Percentiles rank a stretch among this genome's conserved stretches.
Evolutionary conservation across 805 yeast species (phyloP).

Genomic region (Wickerhamiella hasegawae): DNA sequence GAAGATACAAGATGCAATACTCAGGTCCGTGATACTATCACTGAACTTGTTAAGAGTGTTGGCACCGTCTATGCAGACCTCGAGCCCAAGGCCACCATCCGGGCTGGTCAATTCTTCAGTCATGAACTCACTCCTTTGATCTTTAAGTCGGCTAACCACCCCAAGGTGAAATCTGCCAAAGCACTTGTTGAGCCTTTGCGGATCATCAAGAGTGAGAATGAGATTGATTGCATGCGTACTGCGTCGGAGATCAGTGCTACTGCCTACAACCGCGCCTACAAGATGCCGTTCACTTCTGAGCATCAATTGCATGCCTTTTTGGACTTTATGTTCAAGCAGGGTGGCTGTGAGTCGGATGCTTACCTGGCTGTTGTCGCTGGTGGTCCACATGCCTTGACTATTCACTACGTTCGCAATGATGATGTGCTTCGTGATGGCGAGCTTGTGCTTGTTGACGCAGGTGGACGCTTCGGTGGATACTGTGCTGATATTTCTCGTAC

Average conservation of each 20-base stretch:
- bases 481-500: slow-evolving; percentile 92
- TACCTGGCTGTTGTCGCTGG: slow-evolving; percentile 95
- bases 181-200: slow-evolving; percentile 25
- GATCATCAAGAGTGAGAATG: slow-evolving; percentile 58
- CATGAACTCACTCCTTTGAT: slow-evolving; percentile 12
- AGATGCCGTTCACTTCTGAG: slow-evolving; percentile 45
- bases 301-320: slow-evolving; percentile 63
- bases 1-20: slow-evolving; percentile 39
- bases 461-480: slow-evolving; percentile 86
- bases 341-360: slow-evolving; percentile 83
- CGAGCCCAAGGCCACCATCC: slow-evolving; percentile 12
- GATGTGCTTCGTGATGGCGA: slow-evolving; percentile 64
- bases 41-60: slow-evolving; percentile 8
- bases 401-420: slow-evolving; percentile 89
- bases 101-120: slow-evolving; percentile 12
- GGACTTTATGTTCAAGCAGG: slow-evolving; percentile 65
- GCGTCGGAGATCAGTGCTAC: slow-evolving; percentile 74
- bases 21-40: slow-evolving; percentile 7
- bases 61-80: slow-evolving; percentile 12
- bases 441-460: slow-evolving; percentile 85
- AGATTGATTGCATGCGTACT: slow-evolving; percentile 59
- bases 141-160: background rate
- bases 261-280: slow-evolving; percentile 72
- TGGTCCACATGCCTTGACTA: slow-evolving; percentile 76
- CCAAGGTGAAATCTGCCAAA: slow-evolving; percentile 3